Percentiles rank a stretch among this genome's conserved stretches.
phyloP scores from a whole-genome alignment of 495 filamentous ascomycete genomes.

The Pseudoneurospora amorphoporcata region DNA sequence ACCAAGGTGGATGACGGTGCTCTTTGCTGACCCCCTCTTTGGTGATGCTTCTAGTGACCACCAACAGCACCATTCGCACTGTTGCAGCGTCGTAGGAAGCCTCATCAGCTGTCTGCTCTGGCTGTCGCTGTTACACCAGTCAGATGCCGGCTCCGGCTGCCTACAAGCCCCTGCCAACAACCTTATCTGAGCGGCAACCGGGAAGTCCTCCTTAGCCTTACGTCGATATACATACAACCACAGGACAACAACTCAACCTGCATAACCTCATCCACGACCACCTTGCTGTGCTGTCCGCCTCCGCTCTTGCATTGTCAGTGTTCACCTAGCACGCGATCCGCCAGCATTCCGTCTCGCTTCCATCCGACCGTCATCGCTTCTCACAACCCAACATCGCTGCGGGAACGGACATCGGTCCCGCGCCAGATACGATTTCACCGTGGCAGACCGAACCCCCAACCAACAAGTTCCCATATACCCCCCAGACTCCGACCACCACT shows the following conservation, averaged over 20 bases:
- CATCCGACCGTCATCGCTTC: conserved; percentile 1
- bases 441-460: conserved; percentile 26
- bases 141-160: not conserved
- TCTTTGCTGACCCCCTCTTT: not conserved
- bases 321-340: not conserved
- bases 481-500: conserved; percentile 31
- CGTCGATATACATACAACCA: not conserved
- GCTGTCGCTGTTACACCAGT: not conserved
- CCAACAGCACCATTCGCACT: not conserved
- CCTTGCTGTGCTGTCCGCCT: not conserved
- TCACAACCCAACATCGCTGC: conserved; percentile 7
- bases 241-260: not conserved
- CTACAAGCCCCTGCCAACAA: not conserved
- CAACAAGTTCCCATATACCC: conserved; percentile 10
- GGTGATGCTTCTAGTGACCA: not conserved
- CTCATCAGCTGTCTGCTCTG: not conserved
- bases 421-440: conserved; percentile 18
- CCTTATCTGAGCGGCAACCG: not conserved
- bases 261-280: not conserved
- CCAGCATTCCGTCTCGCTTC: not conserved
- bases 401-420: conserved; percentile 21
- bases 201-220: not conserved
- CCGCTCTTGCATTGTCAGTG: not conserved
- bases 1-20: not conserved
- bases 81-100: not conserved